Base-by-base conservation (phyloP, 2,329 filamentous ascomycete species). In the Trematosphaeria pertusa region DNA sequence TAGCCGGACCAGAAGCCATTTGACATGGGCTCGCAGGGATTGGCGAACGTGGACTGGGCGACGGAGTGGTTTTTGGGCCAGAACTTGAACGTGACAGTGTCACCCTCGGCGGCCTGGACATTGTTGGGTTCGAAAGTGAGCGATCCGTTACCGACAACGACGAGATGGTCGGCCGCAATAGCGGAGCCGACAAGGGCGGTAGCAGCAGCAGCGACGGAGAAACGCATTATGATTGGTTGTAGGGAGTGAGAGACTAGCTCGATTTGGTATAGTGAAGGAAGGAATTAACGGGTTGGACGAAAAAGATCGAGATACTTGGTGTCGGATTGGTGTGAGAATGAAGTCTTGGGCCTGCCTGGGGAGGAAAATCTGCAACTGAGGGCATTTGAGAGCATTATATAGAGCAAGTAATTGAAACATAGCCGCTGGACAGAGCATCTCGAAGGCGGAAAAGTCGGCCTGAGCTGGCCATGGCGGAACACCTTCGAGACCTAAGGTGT, bases 1-100 rank as follows among this genome's bases (percentile, higher is more conserved):
- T 62, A 73, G 32, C 71, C 71, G 3, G 67, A 70, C 67, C 65
- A 73, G 62, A 74, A 71, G 31, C 64, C 66, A n/a, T 54, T 54
- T 37, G 52, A 42, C 50, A 61, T 40, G 9, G 71, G 71, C 42
- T 61, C 39, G 55, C 71, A 74, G 31, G 71, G 69, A 6, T 49
- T 47, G 38, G 46, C 64, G 45, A 73, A 73, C 33, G 66, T 52
- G 20, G 62, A 59, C 48, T 72, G 68, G 17, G 67, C 70, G 43
- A 73, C 65, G 31, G 67, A 71, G 61, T 74, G 71, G 58, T 69
- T 69, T 58, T 67, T 67, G 39, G 70, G 67, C 63, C 65, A 72
- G 62, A 73, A 74, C 38, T 59, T 52, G 65, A 73, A 74, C 15
- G 54, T 65, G 37, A 73, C 64, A 21, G 60, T 71, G 46, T 73